Percentiles rank a stretch among this genome's conserved stretches.
Conservation (phyloP, 768 basidiomycete genomes). For the Lentinula aciculospora region DNA sequence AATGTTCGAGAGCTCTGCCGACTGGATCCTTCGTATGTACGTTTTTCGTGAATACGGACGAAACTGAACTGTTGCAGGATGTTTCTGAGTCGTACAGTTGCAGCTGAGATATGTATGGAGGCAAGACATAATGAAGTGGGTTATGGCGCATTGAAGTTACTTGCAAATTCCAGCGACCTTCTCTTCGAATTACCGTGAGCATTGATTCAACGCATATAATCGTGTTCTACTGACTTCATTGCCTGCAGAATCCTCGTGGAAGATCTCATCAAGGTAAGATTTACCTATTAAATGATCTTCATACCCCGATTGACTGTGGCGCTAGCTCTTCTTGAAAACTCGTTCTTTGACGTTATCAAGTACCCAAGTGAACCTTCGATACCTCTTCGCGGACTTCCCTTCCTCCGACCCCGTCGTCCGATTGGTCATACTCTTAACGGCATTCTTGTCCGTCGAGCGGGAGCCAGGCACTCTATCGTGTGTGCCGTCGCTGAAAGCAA, state of each 20-base stretch:
- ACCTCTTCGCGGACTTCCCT: conserved; percentile 65
- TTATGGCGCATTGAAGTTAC: conserved; percentile 60
- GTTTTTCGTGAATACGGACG: not conserved
- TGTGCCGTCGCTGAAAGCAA: conserved; percentile 32
- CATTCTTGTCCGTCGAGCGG: conserved; percentile 39
- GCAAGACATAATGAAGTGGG: conserved; percentile 64
- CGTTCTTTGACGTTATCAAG: conserved; percentile 52
- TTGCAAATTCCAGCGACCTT: conserved; percentile 60
- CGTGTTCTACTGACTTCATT: not conserved
- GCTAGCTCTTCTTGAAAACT: conserved; percentile 63
- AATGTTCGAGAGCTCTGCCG: conserved; percentile 71
- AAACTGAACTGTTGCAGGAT: conserved; percentile 40
- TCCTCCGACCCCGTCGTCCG: conserved; percentile 55
- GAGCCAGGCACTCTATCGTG: conserved; percentile 4
- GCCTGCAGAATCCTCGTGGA: conserved; percentile 44
- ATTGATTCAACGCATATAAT: not conserved
- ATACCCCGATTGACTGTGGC: conserved; percentile 9
- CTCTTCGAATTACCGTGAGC: conserved; percentile 65
- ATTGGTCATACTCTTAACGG: conserved; percentile 66
- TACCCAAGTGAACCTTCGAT: conserved; percentile 49
- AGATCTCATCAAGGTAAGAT: conserved; percentile 59
- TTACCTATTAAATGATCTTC: not conserved
- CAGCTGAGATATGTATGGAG: conserved; percentile 80
- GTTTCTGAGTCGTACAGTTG: conserved; percentile 81
- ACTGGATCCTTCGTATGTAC: conserved; percentile 57